Conservation (phyloP, 1,284 basidiomycete genomes). For the Trametes polyzona region DNA sequence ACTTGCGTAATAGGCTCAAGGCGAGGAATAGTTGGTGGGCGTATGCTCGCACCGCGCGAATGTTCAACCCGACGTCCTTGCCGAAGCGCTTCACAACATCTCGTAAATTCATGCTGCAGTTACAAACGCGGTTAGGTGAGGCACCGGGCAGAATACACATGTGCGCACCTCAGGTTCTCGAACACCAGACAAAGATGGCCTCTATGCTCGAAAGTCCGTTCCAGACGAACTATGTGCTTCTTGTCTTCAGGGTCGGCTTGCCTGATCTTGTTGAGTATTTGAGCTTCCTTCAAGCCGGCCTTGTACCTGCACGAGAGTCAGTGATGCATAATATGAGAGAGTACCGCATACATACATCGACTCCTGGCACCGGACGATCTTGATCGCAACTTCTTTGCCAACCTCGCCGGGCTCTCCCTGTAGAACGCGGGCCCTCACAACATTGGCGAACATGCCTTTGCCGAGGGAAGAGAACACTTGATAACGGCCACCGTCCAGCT, state of each 20-base stretch:
- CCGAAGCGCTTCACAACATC: constrained; percentile 99
- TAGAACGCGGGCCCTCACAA: constrained; percentile 88
- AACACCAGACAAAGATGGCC: constrained; percentile 98
- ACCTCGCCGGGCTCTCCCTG: constrained; percentile 66
- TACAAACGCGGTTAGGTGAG: constrained; percentile 8
- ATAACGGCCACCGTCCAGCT: constrained; percentile 91
- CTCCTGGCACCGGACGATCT: constrained; percentile 95
- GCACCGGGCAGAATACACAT: not conserved
- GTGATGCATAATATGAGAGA: not conserved
- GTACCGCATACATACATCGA: constrained; percentile 77
- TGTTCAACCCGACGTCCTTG: constrained; percentile 96
- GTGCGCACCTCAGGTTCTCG: constrained; percentile 82
- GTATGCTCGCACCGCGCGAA: constrained; percentile 96
- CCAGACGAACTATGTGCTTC: constrained; percentile 91
- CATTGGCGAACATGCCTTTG: constrained; percentile 98
- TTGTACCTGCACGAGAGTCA: constrained; percentile 70
- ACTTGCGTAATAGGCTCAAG: constrained; percentile 84
- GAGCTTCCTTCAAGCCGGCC: constrained; percentile 91
- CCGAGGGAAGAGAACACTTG: constrained; percentile 95
- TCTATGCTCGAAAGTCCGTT: constrained; percentile 94
- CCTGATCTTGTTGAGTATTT: constrained; percentile 85
- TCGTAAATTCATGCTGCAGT: constrained; percentile 90
- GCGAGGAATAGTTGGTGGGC: constrained; percentile 95
- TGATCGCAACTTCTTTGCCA: constrained; percentile 94
- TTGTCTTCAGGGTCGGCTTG: constrained; percentile 95